These are phyloP conservation scores for Mycena belliarum DNA, from an alignment of 768 basidiomycete genomes.

Conservation along the genomic window DNA sequence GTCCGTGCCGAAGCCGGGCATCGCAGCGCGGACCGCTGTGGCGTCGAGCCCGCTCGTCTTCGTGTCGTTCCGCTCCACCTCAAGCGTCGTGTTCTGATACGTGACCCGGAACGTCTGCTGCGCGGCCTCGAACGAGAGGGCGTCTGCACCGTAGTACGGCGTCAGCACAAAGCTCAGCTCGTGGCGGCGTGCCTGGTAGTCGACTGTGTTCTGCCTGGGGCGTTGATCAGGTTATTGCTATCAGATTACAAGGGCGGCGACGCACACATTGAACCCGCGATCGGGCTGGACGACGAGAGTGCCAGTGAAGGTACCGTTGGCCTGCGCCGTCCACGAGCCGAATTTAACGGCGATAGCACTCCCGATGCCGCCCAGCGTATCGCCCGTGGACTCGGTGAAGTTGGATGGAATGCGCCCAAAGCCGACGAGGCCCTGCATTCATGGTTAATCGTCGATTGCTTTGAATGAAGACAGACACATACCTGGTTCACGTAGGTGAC, in stretches of 20 bases:
- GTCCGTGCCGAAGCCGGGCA: slow-evolving; percentile 30
- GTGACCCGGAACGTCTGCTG: slow-evolving; percentile 51
- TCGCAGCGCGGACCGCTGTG: slow-evolving; percentile 42
- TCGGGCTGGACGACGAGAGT: slow-evolving; percentile 59
- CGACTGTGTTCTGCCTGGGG: slow-evolving; percentile 49
- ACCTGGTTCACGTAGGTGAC: slow-evolving; percentile 18
- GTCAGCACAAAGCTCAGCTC: slow-evolving; percentile 56
- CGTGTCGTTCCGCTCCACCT: slow-evolving; percentile 45
- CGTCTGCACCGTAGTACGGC: slow-evolving; percentile 50
- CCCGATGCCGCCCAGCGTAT: slow-evolving; percentile 64
- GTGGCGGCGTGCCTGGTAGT: slow-evolving; percentile 68
- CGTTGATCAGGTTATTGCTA: not conserved
- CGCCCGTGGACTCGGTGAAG: slow-evolving; percentile 55
- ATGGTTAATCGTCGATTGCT: not conserved
- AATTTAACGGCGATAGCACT: slow-evolving; percentile 60
- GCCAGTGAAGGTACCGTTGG: slow-evolving; percentile 46
- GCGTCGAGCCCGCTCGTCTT: slow-evolving; percentile 62
- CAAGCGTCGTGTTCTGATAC: slow-evolving; percentile 52
- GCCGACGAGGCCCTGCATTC: slow-evolving; percentile 45
- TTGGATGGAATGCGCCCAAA: slow-evolving; percentile 65
- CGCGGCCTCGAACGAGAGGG: slow-evolving; percentile 50
- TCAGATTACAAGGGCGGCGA: not conserved
- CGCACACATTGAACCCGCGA: slow-evolving; percentile 61
- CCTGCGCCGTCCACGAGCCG: slow-evolving; percentile 40
- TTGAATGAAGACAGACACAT: not conserved